Evolutionary conservation across 495 filamentous ascomycete species (phyloP).

Genomic region (Viridothelium virens): DNA sequence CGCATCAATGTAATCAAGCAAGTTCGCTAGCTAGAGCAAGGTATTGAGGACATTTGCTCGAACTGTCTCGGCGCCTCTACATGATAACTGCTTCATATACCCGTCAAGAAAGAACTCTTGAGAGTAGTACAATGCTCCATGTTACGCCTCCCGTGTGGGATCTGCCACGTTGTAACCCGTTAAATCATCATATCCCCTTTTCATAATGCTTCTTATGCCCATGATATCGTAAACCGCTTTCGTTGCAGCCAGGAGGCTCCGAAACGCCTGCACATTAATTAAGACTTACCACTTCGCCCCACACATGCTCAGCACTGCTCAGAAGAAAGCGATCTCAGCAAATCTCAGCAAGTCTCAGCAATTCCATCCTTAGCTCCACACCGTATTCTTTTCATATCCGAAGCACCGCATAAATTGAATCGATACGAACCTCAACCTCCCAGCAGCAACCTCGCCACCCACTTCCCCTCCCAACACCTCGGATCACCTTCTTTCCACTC

Average conservation of each 20-base stretch:
- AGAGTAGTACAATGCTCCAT: too few relatives aligned
- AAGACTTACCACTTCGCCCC: too few relatives aligned
- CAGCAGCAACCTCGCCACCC: conserved; percentile 7
- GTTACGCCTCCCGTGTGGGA: too few relatives aligned
- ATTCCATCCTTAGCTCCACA: too few relatives aligned
- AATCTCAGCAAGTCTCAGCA: too few relatives aligned
- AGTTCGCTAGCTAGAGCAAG: not conserved
- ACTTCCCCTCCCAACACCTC: conserved; percentile 10
- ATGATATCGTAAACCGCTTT: not conserved
- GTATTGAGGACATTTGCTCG: not conserved
- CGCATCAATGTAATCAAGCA: not conserved
- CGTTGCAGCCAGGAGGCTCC: not conserved
- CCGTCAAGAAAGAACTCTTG: too few relatives aligned
- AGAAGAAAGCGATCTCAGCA: too few relatives aligned
- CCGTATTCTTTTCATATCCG: too few relatives aligned
- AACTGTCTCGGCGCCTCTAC: not conserved
- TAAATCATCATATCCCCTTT: not conserved
- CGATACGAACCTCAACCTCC: not conserved
- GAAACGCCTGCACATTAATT: not conserved
- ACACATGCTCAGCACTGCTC: too few relatives aligned
- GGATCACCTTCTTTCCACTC: conserved; percentile 1
- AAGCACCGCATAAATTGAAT: too few relatives aligned
- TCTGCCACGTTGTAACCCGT: not conserved
- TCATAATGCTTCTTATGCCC: not conserved
- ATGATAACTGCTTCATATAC: too few relatives aligned